Evolutionary conservation across 768 basidiomycete genomes (phyloP).

Genomic region (Rhizopogon vesiculosus): DNA sequence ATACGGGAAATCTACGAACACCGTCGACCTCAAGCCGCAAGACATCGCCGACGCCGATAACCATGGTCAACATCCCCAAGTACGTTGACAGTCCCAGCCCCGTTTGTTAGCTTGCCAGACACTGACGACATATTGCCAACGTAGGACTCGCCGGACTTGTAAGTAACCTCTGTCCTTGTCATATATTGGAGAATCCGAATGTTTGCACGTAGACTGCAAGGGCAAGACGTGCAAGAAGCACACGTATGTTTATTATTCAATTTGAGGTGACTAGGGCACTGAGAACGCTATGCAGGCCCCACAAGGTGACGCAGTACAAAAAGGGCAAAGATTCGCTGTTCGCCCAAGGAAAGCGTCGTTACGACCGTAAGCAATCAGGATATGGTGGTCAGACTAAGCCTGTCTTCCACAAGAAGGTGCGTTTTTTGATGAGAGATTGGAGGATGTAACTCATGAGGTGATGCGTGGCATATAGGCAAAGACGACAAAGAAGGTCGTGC

Average conservation of each 20-base stretch:
- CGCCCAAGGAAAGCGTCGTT: conserved; percentile 99
- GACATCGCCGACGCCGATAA: conserved; percentile 24
- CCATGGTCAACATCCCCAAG: conserved; percentile 97
- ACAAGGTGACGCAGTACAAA: conserved; percentile 99
- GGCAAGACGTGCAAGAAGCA: conserved; percentile 96
- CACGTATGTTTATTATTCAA: conserved; percentile 57
- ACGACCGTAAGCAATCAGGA: conserved; percentile 97
- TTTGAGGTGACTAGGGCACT: background rate
- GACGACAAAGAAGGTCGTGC: conserved; percentile 99
- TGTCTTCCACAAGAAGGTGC: conserved; percentile 99
- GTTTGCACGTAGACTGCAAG: conserved; percentile 69
- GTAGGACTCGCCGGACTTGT: conserved; percentile 94
- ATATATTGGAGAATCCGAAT: background rate
- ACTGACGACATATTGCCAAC: conserved; percentile 11
- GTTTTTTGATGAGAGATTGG: conserved; percentile 2
- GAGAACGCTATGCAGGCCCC: conserved; percentile 55
- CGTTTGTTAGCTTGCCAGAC: background rate
- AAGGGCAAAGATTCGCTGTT: conserved; percentile 98
- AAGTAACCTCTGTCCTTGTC: conserved; percentile 32
- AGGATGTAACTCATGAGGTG: background rate
- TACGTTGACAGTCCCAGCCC: conserved; percentile 34
- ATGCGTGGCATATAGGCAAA: conserved; percentile 58
- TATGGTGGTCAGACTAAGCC: conserved; percentile 99
- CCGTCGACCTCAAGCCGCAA: conserved; percentile 7
- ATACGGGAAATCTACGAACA: conserved; percentile 5